These are phyloP conservation scores for Trebouxiophyceae sp. DNA, from an alignment of 163 green algal species.

Conservation along the genomic window DNA sequence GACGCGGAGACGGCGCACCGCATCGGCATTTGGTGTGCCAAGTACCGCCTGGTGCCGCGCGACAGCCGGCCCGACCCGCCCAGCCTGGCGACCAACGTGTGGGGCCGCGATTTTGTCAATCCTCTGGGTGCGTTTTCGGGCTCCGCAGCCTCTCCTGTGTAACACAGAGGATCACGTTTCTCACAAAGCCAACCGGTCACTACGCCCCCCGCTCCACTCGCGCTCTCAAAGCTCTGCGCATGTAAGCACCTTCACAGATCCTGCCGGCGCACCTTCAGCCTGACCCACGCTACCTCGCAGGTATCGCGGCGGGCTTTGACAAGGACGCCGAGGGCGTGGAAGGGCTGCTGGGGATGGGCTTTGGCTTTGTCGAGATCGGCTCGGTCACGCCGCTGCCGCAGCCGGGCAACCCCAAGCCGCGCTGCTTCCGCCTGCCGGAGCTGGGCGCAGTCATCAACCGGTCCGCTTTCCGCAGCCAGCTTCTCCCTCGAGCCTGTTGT, in stretches of 20 bases:
- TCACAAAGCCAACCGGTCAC: not conserved
- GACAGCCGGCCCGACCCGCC: slow-evolving; percentile 63
- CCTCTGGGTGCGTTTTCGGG: slow-evolving; percentile 73
- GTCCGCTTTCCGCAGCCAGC: too few species aligned
- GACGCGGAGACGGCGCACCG: slow-evolving; percentile 74
- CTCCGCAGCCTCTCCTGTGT: not conserved
- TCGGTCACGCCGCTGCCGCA: slow-evolving; percentile 89
- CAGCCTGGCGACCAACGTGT: slow-evolving; percentile 61
- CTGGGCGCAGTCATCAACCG: slow-evolving; percentile 11
- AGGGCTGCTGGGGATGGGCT: slow-evolving; percentile 74
- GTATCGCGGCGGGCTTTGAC: slow-evolving; percentile 95
- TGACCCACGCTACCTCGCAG: too few species aligned
- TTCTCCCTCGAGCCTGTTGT: too few species aligned
- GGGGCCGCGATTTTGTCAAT: slow-evolving; percentile 78
- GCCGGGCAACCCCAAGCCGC: slow-evolving; percentile 87
- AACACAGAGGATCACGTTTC: not conserved
- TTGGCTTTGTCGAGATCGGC: slow-evolving; percentile 97
- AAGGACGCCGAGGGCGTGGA: slow-evolving; percentile 86
- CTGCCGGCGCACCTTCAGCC: too few species aligned
- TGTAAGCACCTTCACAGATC: too few species aligned
- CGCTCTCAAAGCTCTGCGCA: too few species aligned
- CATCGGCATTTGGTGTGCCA: slow-evolving; percentile 56
- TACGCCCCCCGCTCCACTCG: too few species aligned
- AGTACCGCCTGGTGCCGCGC: slow-evolving; percentile 54
- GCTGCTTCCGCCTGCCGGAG: slow-evolving; percentile 84